These are phyloP conservation scores for Epichloe gansuensis DNA, from an alignment of 2,329 filamentous ascomycete genomes.

Conservation along the genomic window DNA sequence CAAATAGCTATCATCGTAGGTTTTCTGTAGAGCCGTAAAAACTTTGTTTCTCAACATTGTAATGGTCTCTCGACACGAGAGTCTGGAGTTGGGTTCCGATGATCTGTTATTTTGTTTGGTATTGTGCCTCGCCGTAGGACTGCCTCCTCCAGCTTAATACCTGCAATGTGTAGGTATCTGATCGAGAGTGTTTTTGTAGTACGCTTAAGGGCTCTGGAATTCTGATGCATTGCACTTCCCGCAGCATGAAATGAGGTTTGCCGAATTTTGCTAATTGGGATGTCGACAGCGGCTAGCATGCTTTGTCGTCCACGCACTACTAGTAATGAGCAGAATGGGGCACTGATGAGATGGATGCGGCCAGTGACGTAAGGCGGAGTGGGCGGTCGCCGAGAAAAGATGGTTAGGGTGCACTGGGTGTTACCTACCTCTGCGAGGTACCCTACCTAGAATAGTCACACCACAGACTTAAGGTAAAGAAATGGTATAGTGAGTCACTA, in stretches of 20 bases:
- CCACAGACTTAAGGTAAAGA: too few species aligned
- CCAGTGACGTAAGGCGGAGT: conserved; percentile 3
- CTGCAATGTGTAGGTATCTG: not conserved
- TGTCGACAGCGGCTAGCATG: not conserved
- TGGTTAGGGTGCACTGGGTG: too few species aligned
- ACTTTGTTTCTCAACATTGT: conserved; percentile 41
- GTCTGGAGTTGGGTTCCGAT: not conserved
- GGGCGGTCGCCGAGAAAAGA: not conserved
- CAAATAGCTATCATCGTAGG: conserved; percentile 91
- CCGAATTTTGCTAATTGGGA: not conserved
- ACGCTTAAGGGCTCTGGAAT: too few species aligned
- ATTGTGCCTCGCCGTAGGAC: not conserved
- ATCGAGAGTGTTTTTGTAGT: not conserved
- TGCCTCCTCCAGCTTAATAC: not conserved
- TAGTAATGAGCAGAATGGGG: not conserved
- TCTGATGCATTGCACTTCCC: not conserved
- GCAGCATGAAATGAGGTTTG: not conserved
- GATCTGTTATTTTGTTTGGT: not conserved
- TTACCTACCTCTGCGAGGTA: too few species aligned
- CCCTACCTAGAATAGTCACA: too few species aligned
- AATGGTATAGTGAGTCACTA: too few species aligned
- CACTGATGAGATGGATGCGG: not conserved
- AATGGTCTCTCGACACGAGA: conserved; percentile 8
- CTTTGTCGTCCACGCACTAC: not conserved
- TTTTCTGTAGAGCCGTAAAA: conserved; percentile 77